Percentiles rank a stretch among this genome's conserved stretches.
phyloP scores from a whole-genome alignment of 345 rosid species.

The Euphorbia pulcherrima region DNA sequence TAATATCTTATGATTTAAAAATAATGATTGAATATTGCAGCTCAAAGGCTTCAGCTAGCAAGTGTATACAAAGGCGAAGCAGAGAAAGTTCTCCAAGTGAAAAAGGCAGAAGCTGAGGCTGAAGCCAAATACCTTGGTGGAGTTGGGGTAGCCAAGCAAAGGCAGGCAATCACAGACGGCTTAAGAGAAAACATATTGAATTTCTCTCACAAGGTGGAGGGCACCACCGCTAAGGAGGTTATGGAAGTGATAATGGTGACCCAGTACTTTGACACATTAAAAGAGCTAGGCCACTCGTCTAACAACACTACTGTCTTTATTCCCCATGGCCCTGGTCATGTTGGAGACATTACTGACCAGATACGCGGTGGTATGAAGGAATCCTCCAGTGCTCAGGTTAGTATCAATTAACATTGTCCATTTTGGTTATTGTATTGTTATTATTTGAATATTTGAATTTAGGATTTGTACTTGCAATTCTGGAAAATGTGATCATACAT shows the following conservation, averaged over 20 bases:
- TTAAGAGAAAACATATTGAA: constrained; percentile 89
- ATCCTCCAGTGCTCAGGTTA: constrained; percentile 52
- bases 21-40: constrained; percentile 37
- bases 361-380: constrained; percentile 91
- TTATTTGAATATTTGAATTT: no score
- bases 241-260: constrained; percentile 98
- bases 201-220: constrained; percentile 87
- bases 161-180: constrained; percentile 97
- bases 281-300: constrained; percentile 86
- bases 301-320: constrained; percentile 91
- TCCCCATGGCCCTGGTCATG: constrained; percentile 98
- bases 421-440: background rate
- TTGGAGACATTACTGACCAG: constrained; percentile 79
- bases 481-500: background rate
- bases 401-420: constrained; percentile 15
- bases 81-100: constrained; percentile 80
- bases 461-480: background rate
- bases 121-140: constrained; percentile 97
- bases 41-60: constrained; percentile 97
- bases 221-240: constrained; percentile 87
- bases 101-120: constrained; percentile 92
- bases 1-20: background rate
- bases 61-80: constrained; percentile 99
- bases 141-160: constrained; percentile 92
- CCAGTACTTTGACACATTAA: constrained; percentile 90